A percentile compares a stretch with the other conserved stretches of the same genome.
phyloP scores from a whole-genome alignment of 2,329 filamentous ascomycete genomes.

The Pyrenophora tritici-repentis region DNA sequence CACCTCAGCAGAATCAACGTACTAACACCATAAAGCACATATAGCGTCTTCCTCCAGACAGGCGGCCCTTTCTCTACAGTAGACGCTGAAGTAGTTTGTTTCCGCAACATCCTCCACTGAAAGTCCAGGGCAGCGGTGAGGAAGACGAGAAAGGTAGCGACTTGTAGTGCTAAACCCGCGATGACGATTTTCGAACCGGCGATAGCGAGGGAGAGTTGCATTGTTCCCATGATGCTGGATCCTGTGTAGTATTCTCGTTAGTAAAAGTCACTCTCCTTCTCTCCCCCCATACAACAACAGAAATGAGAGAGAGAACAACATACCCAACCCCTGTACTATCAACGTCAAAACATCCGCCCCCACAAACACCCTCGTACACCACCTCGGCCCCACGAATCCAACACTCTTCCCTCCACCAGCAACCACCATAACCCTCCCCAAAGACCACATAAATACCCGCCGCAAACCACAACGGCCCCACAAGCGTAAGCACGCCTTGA shows the following conservation, averaged over 20 bases:
- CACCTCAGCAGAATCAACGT: conserved; percentile 56
- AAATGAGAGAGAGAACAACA: not conserved
- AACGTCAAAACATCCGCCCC: conserved; percentile 36
- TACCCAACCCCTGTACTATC: conserved; percentile 39
- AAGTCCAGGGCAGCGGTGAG: conserved; percentile 38
- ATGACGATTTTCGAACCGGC: conserved; percentile 44
- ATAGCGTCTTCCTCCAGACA: conserved; percentile 36
- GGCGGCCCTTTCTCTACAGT: not conserved
- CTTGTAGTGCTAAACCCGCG: conserved; percentile 41
- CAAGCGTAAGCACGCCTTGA: conserved; percentile 49
- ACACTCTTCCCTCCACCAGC: conserved; percentile 30
- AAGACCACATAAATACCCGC: conserved; percentile 56
- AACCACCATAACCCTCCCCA: conserved; percentile 44
- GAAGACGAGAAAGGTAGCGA: conserved; percentile 41
- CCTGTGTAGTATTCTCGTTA: conserved; percentile 17
- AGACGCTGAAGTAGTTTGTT: not conserved
- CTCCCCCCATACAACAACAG: no score
- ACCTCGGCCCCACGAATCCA: conserved; percentile 33
- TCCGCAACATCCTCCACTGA: conserved; percentile 30
- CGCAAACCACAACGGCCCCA: conserved; percentile 54
- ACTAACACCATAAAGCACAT: conserved; percentile 54
- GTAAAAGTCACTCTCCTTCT: not conserved
- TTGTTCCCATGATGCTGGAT: conserved; percentile 41
- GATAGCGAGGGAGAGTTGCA: conserved; percentile 37
- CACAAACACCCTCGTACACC: conserved; percentile 39